A percentile compares a stretch with the other conserved stretches of the same genome.
Evolutionary conservation across 164 flowering plant genomes (phyloP).

Genomic region (Macadamia integrifolia): DNA sequence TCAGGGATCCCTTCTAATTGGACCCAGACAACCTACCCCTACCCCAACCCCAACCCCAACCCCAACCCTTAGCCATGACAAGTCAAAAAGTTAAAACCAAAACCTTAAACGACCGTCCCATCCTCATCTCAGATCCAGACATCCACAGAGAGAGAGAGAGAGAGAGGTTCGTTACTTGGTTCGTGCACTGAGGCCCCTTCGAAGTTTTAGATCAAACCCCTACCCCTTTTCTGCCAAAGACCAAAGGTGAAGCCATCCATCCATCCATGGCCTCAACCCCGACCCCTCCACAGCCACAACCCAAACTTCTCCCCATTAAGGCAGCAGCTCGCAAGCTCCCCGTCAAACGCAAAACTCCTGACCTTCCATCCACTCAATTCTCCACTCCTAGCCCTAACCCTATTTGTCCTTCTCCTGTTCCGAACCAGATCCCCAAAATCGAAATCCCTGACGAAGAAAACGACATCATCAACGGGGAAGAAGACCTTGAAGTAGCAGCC

Average conservation of each 20-base stretch:
- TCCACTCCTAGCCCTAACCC: slow-evolving; percentile 12
- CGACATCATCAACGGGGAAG: neutral
- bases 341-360: slow-evolving; percentile 52
- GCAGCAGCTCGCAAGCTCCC: slow-evolving; percentile 54
- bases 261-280: slow-evolving; percentile 21
- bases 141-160: too few relatives aligned
- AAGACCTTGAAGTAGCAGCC: slow-evolving; percentile 4
- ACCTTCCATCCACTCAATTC: neutral
- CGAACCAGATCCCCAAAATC: slow-evolving; percentile 10
- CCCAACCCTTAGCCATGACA: too few relatives aligned
- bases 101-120: too few relatives aligned
- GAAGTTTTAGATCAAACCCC: neutral
- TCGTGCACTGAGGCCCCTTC: neutral
- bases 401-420: neutral
- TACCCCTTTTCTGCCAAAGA: neutral
- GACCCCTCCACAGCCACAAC: slow-evolving; percentile 7
- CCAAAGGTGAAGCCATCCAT: slow-evolving; percentile 8
- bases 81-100: too few relatives aligned
- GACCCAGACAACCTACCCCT: too few relatives aligned
- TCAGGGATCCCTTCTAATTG: too few relatives aligned
- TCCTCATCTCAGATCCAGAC: too few relatives aligned
- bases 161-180: too few relatives aligned
- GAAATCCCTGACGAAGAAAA: slow-evolving; percentile 5
- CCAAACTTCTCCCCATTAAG: slow-evolving; percentile 22
- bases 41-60: too few relatives aligned